Evolutionary conservation across 345 rosid genomes (phyloP), one percentile per base, ranked within the genome.

Genomic region (Populus pruinosa): DNA sequence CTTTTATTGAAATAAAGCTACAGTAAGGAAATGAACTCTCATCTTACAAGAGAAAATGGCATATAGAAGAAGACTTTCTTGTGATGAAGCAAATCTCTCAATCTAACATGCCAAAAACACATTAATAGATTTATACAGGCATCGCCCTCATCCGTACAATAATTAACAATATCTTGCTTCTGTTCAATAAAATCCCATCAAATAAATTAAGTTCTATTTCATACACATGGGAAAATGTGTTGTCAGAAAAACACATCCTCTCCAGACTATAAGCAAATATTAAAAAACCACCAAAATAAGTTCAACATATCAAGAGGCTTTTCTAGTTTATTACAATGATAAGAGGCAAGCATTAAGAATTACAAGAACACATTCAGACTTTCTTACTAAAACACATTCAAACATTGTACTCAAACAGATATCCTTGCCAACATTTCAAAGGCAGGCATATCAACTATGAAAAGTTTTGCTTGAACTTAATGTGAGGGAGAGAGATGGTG

Each of bases 381-480:
- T 10, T 43, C 12, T 44, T 14, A 35, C 25, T 25, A 49, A 0
- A 27, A n/a, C 64, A 31, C n/a, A 27, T 70, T 21, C 56, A 63
- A 33, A n/a, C 43, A 70, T 8, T 35, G 12, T 8, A 27, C 63
- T 8, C 9, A 17, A 21, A 44, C 20, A 71, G 68, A 49, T 25
- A 72, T 53, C 50, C 10, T 1, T 21, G 44, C 47, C 36, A 71
- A 71, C 41, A 53, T 59, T 69, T 25, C 70, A 29, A 39, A 33
- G n/a, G 31, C 44, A 75, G 68, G 76, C 61, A 64, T 67, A 59
- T 59, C 25, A 23, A 59, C 25, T n/a, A 59, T 59, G 63, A 41
- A 39, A 63, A 44, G n/a, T 31, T 21, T 27, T 35, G 31, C 2
- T 67, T 49, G 21, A 75, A 68, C 59, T 31, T 38, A 71, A 53